Evolutionary conservation across 352 stramenopile species (phyloP), one percentile per base, ranked within the genome.

Genomic region (Pythium volutum): DNA sequence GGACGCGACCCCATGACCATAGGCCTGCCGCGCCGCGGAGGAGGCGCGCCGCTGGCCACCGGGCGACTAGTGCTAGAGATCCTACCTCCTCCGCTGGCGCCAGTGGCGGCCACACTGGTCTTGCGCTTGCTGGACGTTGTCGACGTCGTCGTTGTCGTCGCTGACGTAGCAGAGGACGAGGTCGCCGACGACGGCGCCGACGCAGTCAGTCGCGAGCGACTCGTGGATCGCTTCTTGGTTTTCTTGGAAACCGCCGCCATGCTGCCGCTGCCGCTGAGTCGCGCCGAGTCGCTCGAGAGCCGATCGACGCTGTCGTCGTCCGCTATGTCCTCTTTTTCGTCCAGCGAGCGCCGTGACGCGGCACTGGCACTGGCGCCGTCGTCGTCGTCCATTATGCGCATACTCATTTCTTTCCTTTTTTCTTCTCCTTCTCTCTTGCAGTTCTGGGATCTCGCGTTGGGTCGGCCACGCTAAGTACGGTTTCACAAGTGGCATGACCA

Each of bases 351-450:
- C n/a, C 41, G 42, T 43, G 39, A 12, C 16, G 61, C 42, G 6
- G 53, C 36, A n/a, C n/a, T n/a, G 25, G 27, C 41, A 25, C 36
- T 38, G 15, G 26, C 51, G 12, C 23, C 29, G 42, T 42, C 45
- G 57, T 63, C 48, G 51, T 77, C 67, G 36, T 61, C 55, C 53
- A 60, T 56, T 46, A 62, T 60, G 42, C 59, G 68, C 71, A 79
- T 75, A 41, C 71, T 76, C 71, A 78, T 78, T 26, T 43, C 29
- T 39, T 42, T 57, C 39, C 46, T 36, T 22, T 58, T 39, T 22
- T 60, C 46, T 57, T 22, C n/a, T 45, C 10, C 16, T 38, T 34
- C 31, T 34, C 34, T 47, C 14, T 57, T 57, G 50, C 34, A 27
- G 50, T 55, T 55, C 34, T 31, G 50, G 36, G 25, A 18, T 53